Conservation (phyloP, 2,329 filamentous ascomycete species). For the Nigrospora sphaerica region DNA sequence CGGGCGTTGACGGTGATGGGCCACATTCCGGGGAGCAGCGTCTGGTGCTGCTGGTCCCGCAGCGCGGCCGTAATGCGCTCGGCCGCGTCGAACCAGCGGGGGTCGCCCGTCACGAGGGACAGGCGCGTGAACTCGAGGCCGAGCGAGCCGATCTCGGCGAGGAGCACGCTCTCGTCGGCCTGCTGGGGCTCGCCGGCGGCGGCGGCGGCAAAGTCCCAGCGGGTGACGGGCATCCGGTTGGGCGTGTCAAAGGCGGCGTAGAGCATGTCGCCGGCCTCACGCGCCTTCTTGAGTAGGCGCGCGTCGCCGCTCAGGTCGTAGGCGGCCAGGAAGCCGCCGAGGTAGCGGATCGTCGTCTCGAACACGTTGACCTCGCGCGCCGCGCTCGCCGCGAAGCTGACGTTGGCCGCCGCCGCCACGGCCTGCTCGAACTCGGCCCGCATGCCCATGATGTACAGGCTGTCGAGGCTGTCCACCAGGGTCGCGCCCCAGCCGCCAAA, state of each 20-base stretch:
- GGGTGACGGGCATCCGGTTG: conserved; percentile 21
- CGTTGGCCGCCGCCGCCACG: conserved; percentile 27
- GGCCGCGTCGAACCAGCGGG: conserved; percentile 21
- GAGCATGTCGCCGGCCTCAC: conserved; percentile 31
- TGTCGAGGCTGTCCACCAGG: conserved; percentile 32
- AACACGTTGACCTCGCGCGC: conserved; percentile 23
- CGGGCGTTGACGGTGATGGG: conserved; percentile 55
- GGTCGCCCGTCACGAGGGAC: conserved; percentile 19
- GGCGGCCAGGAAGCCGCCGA: conserved; percentile 21
- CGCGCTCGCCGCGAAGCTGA: conserved; percentile 31
- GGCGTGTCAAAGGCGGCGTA: conserved; percentile 23
- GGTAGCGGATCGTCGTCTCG: conserved; percentile 30
- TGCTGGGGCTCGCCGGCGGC: conserved; percentile 11
- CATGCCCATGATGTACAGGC: conserved; percentile 35
- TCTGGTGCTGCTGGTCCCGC: conserved; percentile 14
- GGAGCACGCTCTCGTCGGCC: conserved; percentile 11
- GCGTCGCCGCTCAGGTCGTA: conserved; percentile 28
- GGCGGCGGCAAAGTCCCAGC: conserved; percentile 16
- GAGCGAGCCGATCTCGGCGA: conserved; percentile 22
- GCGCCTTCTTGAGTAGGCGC: conserved; percentile 27
- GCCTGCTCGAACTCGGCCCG: conserved; percentile 36
- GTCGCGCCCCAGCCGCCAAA: conserved; percentile 40
- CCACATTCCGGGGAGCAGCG: conserved; percentile 53
- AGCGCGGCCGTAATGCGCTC: conserved; percentile 18
- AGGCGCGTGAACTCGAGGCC: conserved; percentile 25